phyloP scores from a whole-genome alignment of 1,139 yeast species.

The Diutina catenulata region DNA sequence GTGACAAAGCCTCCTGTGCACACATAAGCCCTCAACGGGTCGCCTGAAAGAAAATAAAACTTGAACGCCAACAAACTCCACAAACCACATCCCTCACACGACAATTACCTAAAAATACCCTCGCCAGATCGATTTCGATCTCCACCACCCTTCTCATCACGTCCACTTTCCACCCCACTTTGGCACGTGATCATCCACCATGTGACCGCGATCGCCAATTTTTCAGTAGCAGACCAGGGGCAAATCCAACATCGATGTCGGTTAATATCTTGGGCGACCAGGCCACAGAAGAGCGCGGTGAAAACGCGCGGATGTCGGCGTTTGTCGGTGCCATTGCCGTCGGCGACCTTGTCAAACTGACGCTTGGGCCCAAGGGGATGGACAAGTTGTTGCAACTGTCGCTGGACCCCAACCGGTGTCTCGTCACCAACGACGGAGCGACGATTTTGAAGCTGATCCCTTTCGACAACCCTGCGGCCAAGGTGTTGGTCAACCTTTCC shows the following conservation, averaged over 20 bases:
- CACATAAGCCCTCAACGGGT: too few relatives aligned
- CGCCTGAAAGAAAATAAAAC: too few relatives aligned
- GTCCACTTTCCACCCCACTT: too few relatives aligned
- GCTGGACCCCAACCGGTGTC: slow-evolving; percentile 53
- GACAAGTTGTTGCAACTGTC: slow-evolving; percentile 89
- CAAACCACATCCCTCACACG: too few relatives aligned
- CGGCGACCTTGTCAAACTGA: slow-evolving; percentile 91
- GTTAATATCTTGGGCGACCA: slow-evolving; percentile 95
- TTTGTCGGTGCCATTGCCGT: slow-evolving; percentile 99
- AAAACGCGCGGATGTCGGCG: slow-evolving; percentile 93
- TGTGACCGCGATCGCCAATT: too few relatives aligned
- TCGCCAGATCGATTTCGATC: too few relatives aligned
- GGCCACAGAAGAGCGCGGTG: slow-evolving; percentile 95
- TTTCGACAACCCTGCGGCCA: slow-evolving; percentile 96
- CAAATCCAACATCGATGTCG: slow-evolving; percentile 44
- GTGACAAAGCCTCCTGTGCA: too few relatives aligned
- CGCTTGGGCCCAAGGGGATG: slow-evolving; percentile 98
- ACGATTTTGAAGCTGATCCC: slow-evolving; percentile 92
- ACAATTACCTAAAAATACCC: too few relatives aligned
- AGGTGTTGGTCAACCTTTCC: slow-evolving; percentile 87
- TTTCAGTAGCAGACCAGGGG: too few relatives aligned
- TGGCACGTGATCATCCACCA: too few relatives aligned
- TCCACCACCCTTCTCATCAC: neutral
- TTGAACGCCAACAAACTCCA: too few relatives aligned
- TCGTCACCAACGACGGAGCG: slow-evolving; percentile 97